Evolutionary conservation across 2,329 filamentous ascomycete genomes (phyloP).

Genomic region (Talaromyces verruculosus): DNA sequence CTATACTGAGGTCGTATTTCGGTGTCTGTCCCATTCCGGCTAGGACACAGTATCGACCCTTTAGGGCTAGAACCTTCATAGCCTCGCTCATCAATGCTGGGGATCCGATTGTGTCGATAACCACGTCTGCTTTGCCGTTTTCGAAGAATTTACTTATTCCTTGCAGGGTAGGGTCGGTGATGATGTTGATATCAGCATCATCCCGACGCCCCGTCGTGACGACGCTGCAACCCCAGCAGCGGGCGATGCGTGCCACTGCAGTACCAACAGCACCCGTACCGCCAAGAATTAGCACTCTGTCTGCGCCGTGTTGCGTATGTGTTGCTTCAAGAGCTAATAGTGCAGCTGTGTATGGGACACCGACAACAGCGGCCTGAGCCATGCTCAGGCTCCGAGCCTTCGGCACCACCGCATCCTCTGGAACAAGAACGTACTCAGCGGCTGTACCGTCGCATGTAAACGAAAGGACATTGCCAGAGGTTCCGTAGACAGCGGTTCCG

Average conservation of each 20-base stretch:
- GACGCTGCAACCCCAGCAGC: constrained; percentile 27
- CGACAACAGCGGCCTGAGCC: constrained; percentile 31
- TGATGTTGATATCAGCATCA: constrained; percentile 26
- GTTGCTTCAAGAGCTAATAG: constrained; percentile 27
- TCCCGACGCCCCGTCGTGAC: constrained; percentile 30
- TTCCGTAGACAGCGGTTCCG: constrained; percentile 34
- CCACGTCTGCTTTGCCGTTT: constrained; percentile 25
- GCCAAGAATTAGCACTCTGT: constrained; percentile 33
- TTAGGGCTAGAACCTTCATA: constrained; percentile 26
- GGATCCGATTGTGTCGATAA: constrained; percentile 34
- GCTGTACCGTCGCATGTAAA: constrained; percentile 29
- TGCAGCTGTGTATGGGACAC: constrained; percentile 32
- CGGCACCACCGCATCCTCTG: constrained; percentile 21
- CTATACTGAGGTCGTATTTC: not conserved
- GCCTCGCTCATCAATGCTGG: constrained; percentile 28
- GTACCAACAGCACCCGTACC: constrained; percentile 32
- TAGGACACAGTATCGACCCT: constrained; percentile 31
- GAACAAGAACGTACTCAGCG: constrained; percentile 1
- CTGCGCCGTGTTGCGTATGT: constrained; percentile 23
- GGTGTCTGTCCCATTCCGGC: constrained; percentile 23
- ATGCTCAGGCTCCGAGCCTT: constrained; percentile 27
- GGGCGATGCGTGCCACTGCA: constrained; percentile 28
- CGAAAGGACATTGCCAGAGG: constrained; percentile 29
- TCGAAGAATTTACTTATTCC: constrained; percentile 19
- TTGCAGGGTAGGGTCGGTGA: constrained; percentile 2